Conservation (phyloP, 208 protist genomes). For the Leishmania guyanensis region DNA sequence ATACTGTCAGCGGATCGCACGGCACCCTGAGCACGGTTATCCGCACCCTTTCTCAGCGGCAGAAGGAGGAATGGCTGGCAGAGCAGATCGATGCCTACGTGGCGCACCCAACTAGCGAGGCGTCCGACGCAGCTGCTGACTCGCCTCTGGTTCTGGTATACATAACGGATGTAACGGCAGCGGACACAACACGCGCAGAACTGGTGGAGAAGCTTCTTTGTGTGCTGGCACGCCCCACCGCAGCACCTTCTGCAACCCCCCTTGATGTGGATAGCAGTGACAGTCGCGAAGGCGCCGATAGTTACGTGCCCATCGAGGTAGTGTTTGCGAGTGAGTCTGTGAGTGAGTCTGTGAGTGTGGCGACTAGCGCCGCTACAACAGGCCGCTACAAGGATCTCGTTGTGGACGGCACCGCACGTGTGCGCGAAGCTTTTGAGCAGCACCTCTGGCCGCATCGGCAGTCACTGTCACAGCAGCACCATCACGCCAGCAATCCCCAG, state of each 20-base stretch:
- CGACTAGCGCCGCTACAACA: background rate
- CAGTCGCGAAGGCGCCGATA: conserved; percentile 1
- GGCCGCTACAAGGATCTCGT: background rate
- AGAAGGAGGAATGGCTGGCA: conserved; percentile 2
- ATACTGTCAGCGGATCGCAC: background rate
- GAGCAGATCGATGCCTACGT: background rate
- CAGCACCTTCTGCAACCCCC: background rate
- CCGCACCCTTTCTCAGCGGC: conserved; percentile 7
- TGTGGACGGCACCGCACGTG: conserved; percentile 30
- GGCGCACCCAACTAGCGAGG: background rate
- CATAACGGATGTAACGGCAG: conserved; percentile 19
- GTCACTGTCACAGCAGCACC: background rate
- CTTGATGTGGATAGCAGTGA: conserved; percentile 3
- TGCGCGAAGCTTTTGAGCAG: conserved; percentile 62
- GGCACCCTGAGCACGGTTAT: background rate
- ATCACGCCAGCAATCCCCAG: background rate
- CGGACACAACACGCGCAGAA: conserved; percentile 7
- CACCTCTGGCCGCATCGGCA: conserved; percentile 54
- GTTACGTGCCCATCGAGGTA: conserved; percentile 37
- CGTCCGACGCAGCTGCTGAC: conserved; percentile 2
- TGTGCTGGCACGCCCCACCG: background rate
- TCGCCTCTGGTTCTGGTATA: conserved; percentile 27
- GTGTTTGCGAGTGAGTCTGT: conserved; percentile 23
- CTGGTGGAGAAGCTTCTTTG: conserved; percentile 11
- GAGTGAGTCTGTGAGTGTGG: background rate